These are phyloP conservation scores for Flaveria linearis DNA, from an alignment of 129 eudicot species.

Conservation along the genomic window DNA sequence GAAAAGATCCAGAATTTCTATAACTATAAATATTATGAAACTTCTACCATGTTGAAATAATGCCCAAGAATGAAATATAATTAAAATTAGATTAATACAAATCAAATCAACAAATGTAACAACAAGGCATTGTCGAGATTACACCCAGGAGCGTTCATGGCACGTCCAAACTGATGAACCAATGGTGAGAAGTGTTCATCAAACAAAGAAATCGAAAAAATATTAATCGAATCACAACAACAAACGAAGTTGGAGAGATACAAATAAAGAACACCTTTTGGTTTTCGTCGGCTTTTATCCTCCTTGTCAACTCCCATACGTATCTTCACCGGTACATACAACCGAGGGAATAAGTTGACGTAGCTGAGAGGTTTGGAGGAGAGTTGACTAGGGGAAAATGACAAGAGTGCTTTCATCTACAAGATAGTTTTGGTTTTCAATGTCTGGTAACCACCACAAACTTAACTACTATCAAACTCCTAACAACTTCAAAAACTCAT, in stretches of 20 bases:
- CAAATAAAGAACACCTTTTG: no score
- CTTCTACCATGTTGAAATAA: not conserved
- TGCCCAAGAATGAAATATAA: no score
- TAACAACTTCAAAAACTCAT: constrained; percentile 13
- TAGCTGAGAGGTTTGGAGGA: no score
- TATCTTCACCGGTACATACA: no score
- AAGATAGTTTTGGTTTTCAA: not conserved
- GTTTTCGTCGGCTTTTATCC: no score
- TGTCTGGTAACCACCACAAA: not conserved
- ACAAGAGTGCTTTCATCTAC: constrained; percentile 7
- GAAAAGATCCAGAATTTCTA: not conserved
- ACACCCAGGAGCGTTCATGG: constrained; percentile 41
- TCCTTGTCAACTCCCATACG: no score
- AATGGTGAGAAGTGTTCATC: no score
- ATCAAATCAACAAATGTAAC: not conserved
- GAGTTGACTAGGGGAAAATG: not conserved
- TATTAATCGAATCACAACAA: no score
- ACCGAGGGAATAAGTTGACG: no score
- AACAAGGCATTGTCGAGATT: constrained; percentile 17
- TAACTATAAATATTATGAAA: not conserved
- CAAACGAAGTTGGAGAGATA: no score
- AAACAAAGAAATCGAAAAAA: no score
- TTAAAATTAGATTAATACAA: not conserved
- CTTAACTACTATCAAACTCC: constrained; percentile 2
- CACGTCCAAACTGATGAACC: no score